Evolutionary conservation across 257 asterid genomes (phyloP), one percentile per base, ranked within the genome.

Genomic region (Prunella vulgaris): DNA sequence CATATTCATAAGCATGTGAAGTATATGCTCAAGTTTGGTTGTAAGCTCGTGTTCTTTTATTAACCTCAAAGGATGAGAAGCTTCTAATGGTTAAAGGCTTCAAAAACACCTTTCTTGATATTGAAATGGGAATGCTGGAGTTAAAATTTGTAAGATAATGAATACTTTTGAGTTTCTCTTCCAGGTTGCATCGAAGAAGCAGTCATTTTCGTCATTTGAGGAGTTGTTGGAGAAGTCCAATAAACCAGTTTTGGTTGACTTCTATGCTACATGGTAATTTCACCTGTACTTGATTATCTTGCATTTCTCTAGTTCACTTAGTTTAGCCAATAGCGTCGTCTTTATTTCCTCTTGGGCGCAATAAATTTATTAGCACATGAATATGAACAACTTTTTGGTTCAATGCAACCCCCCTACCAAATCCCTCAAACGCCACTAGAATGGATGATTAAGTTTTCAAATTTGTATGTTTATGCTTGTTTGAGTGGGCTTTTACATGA

Each of bases 241-340:
- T 51, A 93, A 87, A 74, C 96, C 99, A 13, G 84, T 93, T 52
- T 66, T 93, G 78, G 97, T 93, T 14, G 99, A 93, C 84, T 93
- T 93, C 79, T 93, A 93, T 77, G 99, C 99, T 37, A 90, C 97
- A 69, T 93, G 99, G 99, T 93, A 82, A 78, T 21, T 17, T 15
- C 66, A 38, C 68, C 51, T n/a, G 7, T 63, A 20, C 22, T 35
- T 66, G 18, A 21, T 40, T 60, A 28, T 46, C 78, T 27, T 62
- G 9, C 40, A 35, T 56, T 51, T 58, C 64, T 27, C 0, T 30
- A 0, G 37, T 24, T 49, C 25, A 49, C 27, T 14, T 30, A 3
- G n/a, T 30, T 30, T 33, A 30, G 60, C n/a, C 52, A 69, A 66
- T 53, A 48, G 53, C 21, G 44, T 66, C 49, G 17, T 57, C 14